Base-by-base conservation (phyloP, 768 basidiomycete genomes). In the Lentinula lateritia region DNA sequence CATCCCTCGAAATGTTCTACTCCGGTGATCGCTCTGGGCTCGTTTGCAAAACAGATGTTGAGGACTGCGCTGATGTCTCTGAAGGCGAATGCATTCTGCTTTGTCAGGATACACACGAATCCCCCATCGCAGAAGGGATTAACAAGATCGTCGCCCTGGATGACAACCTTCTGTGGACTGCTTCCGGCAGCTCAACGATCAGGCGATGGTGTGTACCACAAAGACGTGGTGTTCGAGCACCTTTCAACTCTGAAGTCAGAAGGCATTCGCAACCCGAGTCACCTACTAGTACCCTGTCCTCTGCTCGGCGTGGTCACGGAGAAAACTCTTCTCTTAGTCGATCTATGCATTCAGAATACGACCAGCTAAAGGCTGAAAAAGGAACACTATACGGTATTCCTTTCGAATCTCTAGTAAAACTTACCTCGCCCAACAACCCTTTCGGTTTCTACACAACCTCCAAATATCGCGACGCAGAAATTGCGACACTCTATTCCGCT, bases 1-100 rank as follows among this genome's bases (percentile, higher is more conserved):
- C 95, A 0, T 86, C 89, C 7, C 79, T 99, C 56, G 80, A 86
- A 70, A 80, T 86, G 1, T 99, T 99, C 76, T 98, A 96, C 74
- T 97, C 95, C 0, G 97, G 96, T 9, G 96, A 98, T 67, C 83
- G 91, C 34, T 85, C 90, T 3, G 97, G 96, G n/a, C 78, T 88
- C 61, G 86, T 98, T 6, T 93, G 92, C 71, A 87, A 87, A 65
- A 88, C 95, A n/a, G 97, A 99, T 66, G 84, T 96, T 2, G 92
- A 95, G 66, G 86, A 83, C 42, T 89, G 86, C 63, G 74, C 80
- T 13, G 91, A 95, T 60, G 80, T 96, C 32, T 84, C 89, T 1
- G 93, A 97, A 50, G 97, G 92, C 35, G 91, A 94, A 72, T 98
- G 96, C 69, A 76, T 92, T 42, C 78, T 96, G 12, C 76, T 99